phyloP scores from a whole-genome alignment of 768 basidiomycete genomes.

The Sarcomyxa edulis region DNA sequence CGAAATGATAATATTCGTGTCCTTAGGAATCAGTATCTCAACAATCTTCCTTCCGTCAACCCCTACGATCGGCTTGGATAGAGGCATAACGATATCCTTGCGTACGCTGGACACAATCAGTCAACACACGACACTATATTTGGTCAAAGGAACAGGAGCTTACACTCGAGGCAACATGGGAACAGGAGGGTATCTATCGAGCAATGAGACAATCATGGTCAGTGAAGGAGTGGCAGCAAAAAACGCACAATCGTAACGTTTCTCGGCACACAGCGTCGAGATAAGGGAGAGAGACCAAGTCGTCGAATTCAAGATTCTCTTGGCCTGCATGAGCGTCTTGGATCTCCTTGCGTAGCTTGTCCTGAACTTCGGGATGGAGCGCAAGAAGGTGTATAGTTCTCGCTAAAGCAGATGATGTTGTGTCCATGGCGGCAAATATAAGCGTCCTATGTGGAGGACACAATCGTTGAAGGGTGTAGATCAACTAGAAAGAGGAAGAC shows the following conservation, averaged over 20 bases:
- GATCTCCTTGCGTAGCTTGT: slow-evolving; percentile 24
- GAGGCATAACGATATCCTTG: slow-evolving; percentile 21
- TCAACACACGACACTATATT: neutral
- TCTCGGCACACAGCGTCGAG: slow-evolving; percentile 29
- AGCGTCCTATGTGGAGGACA: slow-evolving; percentile 19
- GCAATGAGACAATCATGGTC: neutral
- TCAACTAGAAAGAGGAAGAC: slow-evolving; percentile 4
- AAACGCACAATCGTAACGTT: slow-evolving; percentile 25
- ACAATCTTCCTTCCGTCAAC: slow-evolving; percentile 20
- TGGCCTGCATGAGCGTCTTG: slow-evolving; percentile 6
- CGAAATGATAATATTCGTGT: slow-evolving; percentile 19
- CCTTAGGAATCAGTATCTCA: slow-evolving; percentile 18
- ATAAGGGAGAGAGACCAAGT: slow-evolving; percentile 20
- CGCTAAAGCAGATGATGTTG: slow-evolving; percentile 24
- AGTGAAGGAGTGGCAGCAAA: slow-evolving; percentile 3
- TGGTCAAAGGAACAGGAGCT: slow-evolving; percentile 10
- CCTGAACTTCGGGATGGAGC: slow-evolving; percentile 23
- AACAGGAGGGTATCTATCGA: slow-evolving; percentile 16
- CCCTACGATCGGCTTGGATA: slow-evolving; percentile 22
- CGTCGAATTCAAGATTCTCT: slow-evolving; percentile 18
- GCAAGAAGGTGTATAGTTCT: slow-evolving; percentile 23
- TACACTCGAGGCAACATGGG: slow-evolving; percentile 18
- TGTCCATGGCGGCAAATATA: slow-evolving; percentile 28
- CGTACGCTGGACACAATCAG: slow-evolving; percentile 9
- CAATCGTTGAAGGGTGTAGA: neutral